Evolutionary conservation across 768 basidiomycete genomes (phyloP), one percentile per base, ranked within the genome.

Genomic region (Clathrus columnatus): DNA sequence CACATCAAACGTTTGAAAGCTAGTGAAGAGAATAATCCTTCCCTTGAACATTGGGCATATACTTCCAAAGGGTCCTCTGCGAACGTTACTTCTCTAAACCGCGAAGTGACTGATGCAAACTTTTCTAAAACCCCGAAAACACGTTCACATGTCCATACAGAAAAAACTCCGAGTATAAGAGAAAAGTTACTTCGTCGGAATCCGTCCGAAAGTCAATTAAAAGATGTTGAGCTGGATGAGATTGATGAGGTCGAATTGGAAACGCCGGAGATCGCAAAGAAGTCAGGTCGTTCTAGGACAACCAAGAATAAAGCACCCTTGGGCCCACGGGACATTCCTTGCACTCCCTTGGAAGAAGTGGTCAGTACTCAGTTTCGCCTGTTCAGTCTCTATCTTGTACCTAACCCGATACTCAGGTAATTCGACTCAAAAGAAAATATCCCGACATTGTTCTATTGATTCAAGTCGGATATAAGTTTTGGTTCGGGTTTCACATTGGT

Each of bases 391-490:
- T 10, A 14, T n/a, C 18, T 16, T 26, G 5, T 27, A 2, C 18
- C 23, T 16, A 21, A 41, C 2, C 23, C 30, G 18, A 47, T 46
- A 10, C 46, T 63, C 58, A 83, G 82, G 73, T 84, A 27, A 62
- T 75, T 23, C 66, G 76, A 53, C 69, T 91, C 11, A 87, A 89
- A 68, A 70, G 72, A 52, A 78, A 83, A 18, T 74, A 89, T 66
- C 75, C 77, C 1, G 85, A 77, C 10, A 81, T 80, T 4, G 59
- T 93, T 30, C 72, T 93, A 11, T 82, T 92, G 77, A 72, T 93
- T 21, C 85, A 91, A 66, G 82, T 85, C 26, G 91, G 91, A 4
- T 93, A 93, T 67, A 92, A 85, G 66, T 85, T 82, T 65, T 79
- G 63, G 59, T 52, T 16, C 20, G 41, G 46, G 20, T 30, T 45